Evolutionary conservation across 768 basidiomycete genomes (phyloP).

Genomic region (Porphyrellus cyaneotinctus): DNA sequence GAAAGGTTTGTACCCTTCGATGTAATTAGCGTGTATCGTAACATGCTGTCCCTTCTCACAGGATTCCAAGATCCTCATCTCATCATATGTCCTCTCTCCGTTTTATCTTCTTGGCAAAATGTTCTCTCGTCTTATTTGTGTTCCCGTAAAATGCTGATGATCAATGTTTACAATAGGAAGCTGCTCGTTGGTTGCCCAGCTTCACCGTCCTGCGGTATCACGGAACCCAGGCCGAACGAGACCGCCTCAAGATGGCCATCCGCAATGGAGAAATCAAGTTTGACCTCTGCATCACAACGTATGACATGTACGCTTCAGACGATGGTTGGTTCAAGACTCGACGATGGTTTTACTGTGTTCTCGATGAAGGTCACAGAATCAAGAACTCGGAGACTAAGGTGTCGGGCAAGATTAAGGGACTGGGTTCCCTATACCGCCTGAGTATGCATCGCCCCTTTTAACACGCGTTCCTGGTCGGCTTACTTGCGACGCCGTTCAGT

Average conservation of each 20-base stretch:
- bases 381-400: constrained; percentile 62
- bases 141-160: neutral
- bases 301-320: constrained; percentile 58
- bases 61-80: constrained; percentile 57
- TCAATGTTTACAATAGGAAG: constrained; percentile 36
- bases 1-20: constrained; percentile 30
- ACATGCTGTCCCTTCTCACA: constrained; percentile 9
- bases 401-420: constrained; percentile 48
- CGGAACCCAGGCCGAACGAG: constrained; percentile 50
- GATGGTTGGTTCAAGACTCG: constrained; percentile 57
- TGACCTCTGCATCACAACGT: constrained; percentile 63
- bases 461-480: neutral
- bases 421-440: constrained; percentile 56
- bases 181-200: constrained; percentile 50
- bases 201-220: constrained; percentile 59
- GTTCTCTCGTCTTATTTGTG: constrained; percentile 28
- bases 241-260: constrained; percentile 47
- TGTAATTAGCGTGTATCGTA: neutral
- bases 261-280: constrained; percentile 32
- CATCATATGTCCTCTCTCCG: constrained; percentile 69
- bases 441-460: constrained; percentile 31
- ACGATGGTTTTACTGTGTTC: constrained; percentile 55
- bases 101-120: constrained; percentile 55
- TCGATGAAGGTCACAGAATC: constrained; percentile 70
- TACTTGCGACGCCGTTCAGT: constrained; percentile 33